Conservation (phyloP, 768 basidiomycete genomes). For the Mycena albidolilacea region DNA sequence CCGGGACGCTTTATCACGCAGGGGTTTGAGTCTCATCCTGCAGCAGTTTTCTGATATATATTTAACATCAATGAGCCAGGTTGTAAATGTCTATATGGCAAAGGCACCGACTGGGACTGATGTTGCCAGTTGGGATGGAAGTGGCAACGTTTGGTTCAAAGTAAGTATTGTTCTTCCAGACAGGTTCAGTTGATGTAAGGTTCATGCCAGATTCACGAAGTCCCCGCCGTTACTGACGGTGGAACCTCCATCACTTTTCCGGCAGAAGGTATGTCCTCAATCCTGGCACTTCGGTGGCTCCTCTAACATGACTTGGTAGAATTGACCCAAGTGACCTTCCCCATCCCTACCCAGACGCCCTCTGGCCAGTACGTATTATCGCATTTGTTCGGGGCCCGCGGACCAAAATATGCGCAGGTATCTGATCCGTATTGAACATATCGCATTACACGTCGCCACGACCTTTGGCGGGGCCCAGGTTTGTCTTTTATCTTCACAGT, state of each 20-base stretch:
- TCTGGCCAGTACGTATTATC: constrained; percentile 42
- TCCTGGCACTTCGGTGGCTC: not conserved
- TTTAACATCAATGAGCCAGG: not conserved
- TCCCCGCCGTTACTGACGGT: constrained; percentile 52
- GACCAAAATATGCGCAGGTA: constrained; percentile 22
- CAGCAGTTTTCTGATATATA: not conserved
- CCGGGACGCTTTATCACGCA: constrained; percentile 14
- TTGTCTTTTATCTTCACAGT: not conserved
- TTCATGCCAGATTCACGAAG: constrained; percentile 42
- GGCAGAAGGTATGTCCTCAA: constrained; percentile 18
- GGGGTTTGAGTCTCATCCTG: not conserved
- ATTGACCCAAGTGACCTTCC: constrained; percentile 42
- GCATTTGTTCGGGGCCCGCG: not conserved
- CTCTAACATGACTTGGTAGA: not conserved
- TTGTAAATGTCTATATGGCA: constrained; percentile 36
- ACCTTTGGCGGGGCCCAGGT: constrained; percentile 49
- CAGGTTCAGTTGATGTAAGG: not conserved
- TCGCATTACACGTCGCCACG: constrained; percentile 50
- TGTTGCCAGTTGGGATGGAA: constrained; percentile 31
- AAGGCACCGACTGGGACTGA: constrained; percentile 30
- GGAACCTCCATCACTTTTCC: constrained; percentile 51
- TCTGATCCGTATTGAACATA: constrained; percentile 38
- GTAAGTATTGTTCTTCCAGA: constrained; percentile 24
- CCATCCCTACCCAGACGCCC: constrained; percentile 47
- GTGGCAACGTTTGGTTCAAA: constrained; percentile 52